Evolutionary conservation across 805 yeast species (phyloP).

Genomic region (Candida jianshihensis): DNA sequence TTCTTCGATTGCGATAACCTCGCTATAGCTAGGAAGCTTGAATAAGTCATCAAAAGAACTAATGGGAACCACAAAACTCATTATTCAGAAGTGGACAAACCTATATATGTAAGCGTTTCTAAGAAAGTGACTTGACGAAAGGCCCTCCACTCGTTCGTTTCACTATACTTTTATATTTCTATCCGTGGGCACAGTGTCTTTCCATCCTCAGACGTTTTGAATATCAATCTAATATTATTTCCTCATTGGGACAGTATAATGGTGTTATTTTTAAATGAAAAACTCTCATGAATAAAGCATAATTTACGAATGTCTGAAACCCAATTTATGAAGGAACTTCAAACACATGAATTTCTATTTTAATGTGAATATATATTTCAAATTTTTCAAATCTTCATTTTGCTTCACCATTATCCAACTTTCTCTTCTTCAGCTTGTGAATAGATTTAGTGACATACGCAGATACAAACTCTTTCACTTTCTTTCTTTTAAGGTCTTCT

Average conservation of each 20-base stretch:
- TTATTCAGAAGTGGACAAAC: too few relatives aligned
- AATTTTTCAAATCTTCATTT: background rate
- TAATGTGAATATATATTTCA: background rate
- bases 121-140: too few relatives aligned
- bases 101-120: too few relatives aligned
- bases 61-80: background rate
- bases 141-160: too few relatives aligned
- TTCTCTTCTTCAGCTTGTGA: constrained; percentile 32
- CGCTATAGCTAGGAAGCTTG: background rate
- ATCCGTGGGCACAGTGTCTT: too few relatives aligned
- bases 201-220: background rate
- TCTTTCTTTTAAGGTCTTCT: constrained; percentile 56
- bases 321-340: too few relatives aligned
- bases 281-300: too few relatives aligned
- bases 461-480: constrained; percentile 58
- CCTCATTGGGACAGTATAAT: constrained; percentile 18
- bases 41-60: background rate
- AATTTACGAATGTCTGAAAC: too few relatives aligned
- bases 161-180: background rate
- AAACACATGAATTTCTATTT: too few relatives aligned
- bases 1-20: background rate
- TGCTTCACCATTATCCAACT: constrained; percentile 2
- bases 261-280: background rate
- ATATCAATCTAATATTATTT: constrained; percentile 1
- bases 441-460: constrained; percentile 63